Base-by-base conservation (phyloP, 768 basidiomycete species). In the Lyophyllum semitale region DNA sequence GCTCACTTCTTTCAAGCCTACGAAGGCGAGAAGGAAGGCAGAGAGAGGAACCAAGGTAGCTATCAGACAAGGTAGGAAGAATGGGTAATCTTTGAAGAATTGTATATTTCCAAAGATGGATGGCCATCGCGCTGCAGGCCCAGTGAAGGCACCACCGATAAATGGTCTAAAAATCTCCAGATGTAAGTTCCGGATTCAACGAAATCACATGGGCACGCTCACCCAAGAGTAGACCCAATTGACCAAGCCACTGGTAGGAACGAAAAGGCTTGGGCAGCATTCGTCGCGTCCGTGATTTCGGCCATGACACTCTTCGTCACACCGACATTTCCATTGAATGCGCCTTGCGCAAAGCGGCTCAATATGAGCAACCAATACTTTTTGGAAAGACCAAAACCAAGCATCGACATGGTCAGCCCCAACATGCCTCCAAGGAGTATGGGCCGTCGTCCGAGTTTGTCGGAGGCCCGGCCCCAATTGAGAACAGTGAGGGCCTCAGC, bases 31-130 rank as follows among this genome's bases (percentile, higher is more conserved):
- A 11, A 79, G 29, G 72, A 78, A 82, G 1, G 77, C 77, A 20
- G 81, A 8, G 7, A 72, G 66, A 0, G 81, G 70, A 60, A 80
- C 79, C 0, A 79, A 79, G 0, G 83, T 79, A 4, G 83, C 74
- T 2, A 84, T 74, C 7, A 81, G 72, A 58, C 84, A 87, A 4
- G 87, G 77, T 44, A 87, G 73, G 65, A 87, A 85, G 57, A 83
- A 84, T 0, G 83, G 83, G 48, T 77, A 77, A 33, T 70, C 57
- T 4, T 59, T 64, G 72, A 80, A 77, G 47, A 84, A 81, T 8
- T 66, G 58, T 20, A 61, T 58, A 2, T 59, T 46, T 4, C 64
- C 62, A 50, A 84, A 84, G n/a, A 74, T 15, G 0, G 37, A 32
- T 29, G 82, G 80, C 58, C 77, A 82, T 18, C 71, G 71, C 32